Percentiles rank a stretch among this genome's conserved stretches.
These are phyloP conservation scores for Eucalyptus cladocalyx DNA, from an alignment of 345 rosid species.

Conservation along the genomic window DNA sequence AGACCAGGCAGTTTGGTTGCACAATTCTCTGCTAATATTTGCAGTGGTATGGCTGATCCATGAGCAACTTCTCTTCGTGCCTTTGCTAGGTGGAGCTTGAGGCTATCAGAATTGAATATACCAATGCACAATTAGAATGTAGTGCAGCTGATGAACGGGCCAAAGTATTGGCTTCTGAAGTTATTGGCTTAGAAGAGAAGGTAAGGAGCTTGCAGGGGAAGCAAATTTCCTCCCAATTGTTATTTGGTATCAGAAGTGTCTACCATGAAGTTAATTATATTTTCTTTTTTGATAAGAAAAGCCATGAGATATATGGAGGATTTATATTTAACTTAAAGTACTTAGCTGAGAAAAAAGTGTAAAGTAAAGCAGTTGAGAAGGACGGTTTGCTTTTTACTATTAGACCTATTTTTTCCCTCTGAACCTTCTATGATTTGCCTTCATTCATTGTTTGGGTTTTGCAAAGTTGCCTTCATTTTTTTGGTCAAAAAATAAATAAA, in stretches of 20 bases:
- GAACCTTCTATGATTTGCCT: neutral
- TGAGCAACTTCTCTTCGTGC: neutral
- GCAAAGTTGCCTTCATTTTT: neutral
- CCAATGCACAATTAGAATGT: slow-evolving; percentile 76
- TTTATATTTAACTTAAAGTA: neutral
- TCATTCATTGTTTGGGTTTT: neutral
- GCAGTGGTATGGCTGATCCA: neutral
- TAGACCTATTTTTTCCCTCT: neutral
- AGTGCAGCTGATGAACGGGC: slow-evolving; percentile 92
- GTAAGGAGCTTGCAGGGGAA: slow-evolving; percentile 14
- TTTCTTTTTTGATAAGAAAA: neutral
- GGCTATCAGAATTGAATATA: slow-evolving; percentile 51
- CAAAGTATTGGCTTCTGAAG: slow-evolving; percentile 90
- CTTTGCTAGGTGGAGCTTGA: slow-evolving; percentile 77
- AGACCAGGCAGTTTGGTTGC: neutral
- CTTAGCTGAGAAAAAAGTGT: neutral
- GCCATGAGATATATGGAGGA: neutral
- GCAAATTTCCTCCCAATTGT: neutral
- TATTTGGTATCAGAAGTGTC: neutral
- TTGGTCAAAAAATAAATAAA: neutral
- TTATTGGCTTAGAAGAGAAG: slow-evolving; percentile 98
- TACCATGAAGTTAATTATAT: neutral
- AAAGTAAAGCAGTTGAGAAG: neutral
- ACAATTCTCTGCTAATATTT: neutral
- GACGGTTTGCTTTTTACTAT: neutral